Evolutionary conservation across 768 basidiomycete genomes (phyloP), one percentile per base, ranked within the genome.

Genomic region (Hemileccinum rubropunctum): DNA sequence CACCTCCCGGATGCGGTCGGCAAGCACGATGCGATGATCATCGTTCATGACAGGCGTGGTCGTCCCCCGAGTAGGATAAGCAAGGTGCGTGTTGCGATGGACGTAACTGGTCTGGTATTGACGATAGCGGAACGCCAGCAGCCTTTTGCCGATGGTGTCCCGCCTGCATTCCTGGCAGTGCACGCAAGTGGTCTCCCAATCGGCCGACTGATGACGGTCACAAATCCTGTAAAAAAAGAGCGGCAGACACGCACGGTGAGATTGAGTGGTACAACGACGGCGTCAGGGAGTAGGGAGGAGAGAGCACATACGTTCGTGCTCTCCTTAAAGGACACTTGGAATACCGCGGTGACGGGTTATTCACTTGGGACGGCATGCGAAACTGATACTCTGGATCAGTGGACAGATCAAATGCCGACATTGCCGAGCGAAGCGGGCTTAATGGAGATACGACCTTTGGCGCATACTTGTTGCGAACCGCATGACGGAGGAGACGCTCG

Each of bases 121-220:
- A 42, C 52, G 61, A 33, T 53, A 53, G 11, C 55, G 57, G 20
- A 49, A 50, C 18, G 51, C 66, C 21, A 68, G 21, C 26, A 68
- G 18, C 23, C 54, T 52, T 30, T 68, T 68, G 17, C 57, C n/a
- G 14, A 70, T 20, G 2, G 54, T 51, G 45, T 68, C 67, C 26
- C 66, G 59, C 44, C 51, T 54, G 35, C 68, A 68, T 7, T 60
- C 62, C 10, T 56, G 54, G 32, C 68, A 68, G 21, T 68, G 67
- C 42, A 47, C 45, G 34, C 57, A 66, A 17, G 58, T 53, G 17
- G 43, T 36, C n/a, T 62, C 51, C 46, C 55, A 50, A 39, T 57
- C 51, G 6, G 45, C 27, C 6, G 66, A 40, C 37, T 64, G 68
- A 32, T 53, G 45, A 4, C 20, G 33, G 26, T 68, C 68, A 38